Evolutionary conservation across 1,139 yeast species (phyloP).

Genomic region (Meyerozyma carpophila): DNA sequence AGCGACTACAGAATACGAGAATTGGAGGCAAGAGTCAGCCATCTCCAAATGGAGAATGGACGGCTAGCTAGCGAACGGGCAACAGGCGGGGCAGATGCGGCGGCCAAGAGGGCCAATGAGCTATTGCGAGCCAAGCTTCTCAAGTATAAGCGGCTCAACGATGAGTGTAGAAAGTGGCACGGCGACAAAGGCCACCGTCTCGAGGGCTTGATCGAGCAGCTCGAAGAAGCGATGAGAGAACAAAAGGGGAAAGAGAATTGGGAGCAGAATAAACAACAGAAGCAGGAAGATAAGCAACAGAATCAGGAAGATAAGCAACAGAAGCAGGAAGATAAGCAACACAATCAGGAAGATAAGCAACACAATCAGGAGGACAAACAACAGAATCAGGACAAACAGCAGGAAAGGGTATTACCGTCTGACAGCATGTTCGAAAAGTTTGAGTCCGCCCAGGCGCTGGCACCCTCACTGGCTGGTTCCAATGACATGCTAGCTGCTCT

Average conservation of each 20-base stretch:
- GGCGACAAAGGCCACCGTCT: conserved; percentile 1
- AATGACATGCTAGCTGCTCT: conserved; percentile 3
- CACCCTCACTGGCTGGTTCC: neutral
- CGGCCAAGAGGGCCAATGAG: conserved; percentile 19
- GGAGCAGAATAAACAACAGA: no score
- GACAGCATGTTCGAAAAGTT: neutral
- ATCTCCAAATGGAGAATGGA: conserved; percentile 7
- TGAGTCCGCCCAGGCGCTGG: neutral
- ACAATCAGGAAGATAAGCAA: no score
- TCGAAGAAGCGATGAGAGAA: neutral
- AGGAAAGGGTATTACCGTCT: neutral
- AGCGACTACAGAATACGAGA: conserved; percentile 1
- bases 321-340: neutral
- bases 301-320: no score
- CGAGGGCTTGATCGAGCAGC: neutral
- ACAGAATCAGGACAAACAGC: neutral
- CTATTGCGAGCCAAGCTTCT: conserved; percentile 28
- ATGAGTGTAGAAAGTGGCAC: conserved; percentile 9
- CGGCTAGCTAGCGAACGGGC: conserved; percentile 17
- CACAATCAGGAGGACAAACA: neutral
- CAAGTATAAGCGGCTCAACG: conserved; percentile 30
- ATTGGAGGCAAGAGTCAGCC: conserved; percentile 1
- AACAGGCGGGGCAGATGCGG: conserved; percentile 6
- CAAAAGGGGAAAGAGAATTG: no score
- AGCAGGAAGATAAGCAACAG: neutral